phyloP scores from a whole-genome alignment of 169 alveolate species.

The Plasmodium yoelii region DNA sequence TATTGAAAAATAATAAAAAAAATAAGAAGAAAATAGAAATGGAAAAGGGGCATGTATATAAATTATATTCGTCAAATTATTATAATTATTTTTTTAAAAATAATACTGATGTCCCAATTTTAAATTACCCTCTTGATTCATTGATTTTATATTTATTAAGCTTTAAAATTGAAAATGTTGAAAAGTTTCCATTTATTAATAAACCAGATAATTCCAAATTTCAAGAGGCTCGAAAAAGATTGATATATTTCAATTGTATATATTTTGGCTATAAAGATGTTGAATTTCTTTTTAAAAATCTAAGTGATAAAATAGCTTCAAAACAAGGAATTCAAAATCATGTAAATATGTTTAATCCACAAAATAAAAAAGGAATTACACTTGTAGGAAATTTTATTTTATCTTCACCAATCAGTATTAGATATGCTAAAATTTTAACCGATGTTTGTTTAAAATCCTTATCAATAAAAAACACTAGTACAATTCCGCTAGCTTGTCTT shows the following conservation, averaged over 20 bases:
- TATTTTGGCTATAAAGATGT: conserved; percentile 61
- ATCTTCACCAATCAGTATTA: conserved; percentile 61
- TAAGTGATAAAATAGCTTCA: conserved; percentile 45
- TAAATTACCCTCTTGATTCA: conserved; percentile 73
- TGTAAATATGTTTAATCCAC: conserved; percentile 55
- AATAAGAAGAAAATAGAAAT: conserved; percentile 68
- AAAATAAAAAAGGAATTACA: conserved; percentile 63
- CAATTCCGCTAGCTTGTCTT: conserved; percentile 72
- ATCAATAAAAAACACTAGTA: conserved; percentile 32
- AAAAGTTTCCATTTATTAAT: conserved; percentile 73
- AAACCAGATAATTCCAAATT: conserved; percentile 74
- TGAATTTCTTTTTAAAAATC: conserved; percentile 50
- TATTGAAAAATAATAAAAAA: conserved; percentile 72
- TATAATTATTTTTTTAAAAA: conserved; percentile 73
- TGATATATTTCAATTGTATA: conserved; percentile 62
- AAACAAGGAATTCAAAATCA: conserved; percentile 60
- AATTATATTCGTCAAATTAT: conserved; percentile 75
- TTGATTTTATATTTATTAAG: conserved; percentile 66
- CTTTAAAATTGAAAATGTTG: conserved; percentile 71
- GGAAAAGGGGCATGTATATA: conserved; percentile 77
- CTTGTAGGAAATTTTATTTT: conserved; percentile 43
- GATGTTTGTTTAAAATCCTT: conserved; percentile 73
- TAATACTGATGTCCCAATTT: conserved; percentile 68
- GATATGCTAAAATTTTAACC: conserved; percentile 75
- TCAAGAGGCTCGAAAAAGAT: conserved; percentile 73